Conservation (phyloP, 2,329 filamentous ascomycete species). For the Zymoseptoria passerinii region DNA sequence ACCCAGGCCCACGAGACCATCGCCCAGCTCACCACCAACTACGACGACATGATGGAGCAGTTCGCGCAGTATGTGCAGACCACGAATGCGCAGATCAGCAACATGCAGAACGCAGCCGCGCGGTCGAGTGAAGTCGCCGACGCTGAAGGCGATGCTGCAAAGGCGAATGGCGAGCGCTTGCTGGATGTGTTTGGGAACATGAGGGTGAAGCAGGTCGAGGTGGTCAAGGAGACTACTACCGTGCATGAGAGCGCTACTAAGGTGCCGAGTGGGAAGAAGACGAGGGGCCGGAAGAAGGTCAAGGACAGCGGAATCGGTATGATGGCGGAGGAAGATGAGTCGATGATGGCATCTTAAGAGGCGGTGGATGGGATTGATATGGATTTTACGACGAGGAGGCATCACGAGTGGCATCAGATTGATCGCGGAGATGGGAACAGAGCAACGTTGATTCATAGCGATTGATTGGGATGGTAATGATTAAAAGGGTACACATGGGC, state of each 20-base stretch:
- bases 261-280: slow-evolving; percentile 4
- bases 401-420: background rate
- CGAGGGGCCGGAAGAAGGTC: slow-evolving; percentile 16
- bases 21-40: slow-evolving; percentile 20
- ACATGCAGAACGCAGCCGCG: slow-evolving; percentile 25
- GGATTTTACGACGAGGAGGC: no score
- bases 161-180: slow-evolving; percentile 16
- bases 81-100: slow-evolving; percentile 27
- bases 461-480: background rate
- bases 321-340: slow-evolving; percentile 11
- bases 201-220: background rate
- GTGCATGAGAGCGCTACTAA: slow-evolving; percentile 1
- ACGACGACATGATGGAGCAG: slow-evolving; percentile 21
- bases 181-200: slow-evolving; percentile 19
- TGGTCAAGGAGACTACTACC: background rate
- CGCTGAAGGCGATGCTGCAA: slow-evolving; percentile 16
- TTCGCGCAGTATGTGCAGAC: slow-evolving; percentile 30
- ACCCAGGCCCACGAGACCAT: slow-evolving; percentile 21
- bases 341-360: slow-evolving; percentile 5
- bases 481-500: background rate
- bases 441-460: background rate
- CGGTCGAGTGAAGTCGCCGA: slow-evolving; percentile 19
- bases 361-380: background rate
- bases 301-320: slow-evolving; percentile 23
- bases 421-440: background rate